phyloP scores from a whole-genome alignment of 164 flowering plant species.

The Brasenia schreberi region DNA sequence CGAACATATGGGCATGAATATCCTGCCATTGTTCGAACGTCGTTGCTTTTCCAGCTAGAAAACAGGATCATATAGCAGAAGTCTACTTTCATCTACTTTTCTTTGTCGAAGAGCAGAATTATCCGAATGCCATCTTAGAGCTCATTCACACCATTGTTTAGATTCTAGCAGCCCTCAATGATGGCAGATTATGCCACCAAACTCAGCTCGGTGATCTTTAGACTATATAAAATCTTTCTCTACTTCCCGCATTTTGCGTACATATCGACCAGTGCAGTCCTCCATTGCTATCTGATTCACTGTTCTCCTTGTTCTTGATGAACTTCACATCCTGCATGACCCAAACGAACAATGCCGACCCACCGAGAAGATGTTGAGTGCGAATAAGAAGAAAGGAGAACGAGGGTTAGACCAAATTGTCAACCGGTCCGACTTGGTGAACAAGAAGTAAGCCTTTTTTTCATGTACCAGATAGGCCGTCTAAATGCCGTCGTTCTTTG shows the following conservation, averaged over 20 bases:
- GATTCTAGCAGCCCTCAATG: neutral
- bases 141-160: neutral
- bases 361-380: too few species aligned
- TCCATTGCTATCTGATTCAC: slow-evolving; percentile 5
- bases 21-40: neutral
- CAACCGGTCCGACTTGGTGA: too few species aligned
- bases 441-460: too few species aligned
- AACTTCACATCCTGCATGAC: slow-evolving; percentile 5
- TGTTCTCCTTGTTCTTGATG: slow-evolving; percentile 6
- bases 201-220: neutral
- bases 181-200: neutral
- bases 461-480: too few species aligned
- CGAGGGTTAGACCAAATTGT: too few species aligned
- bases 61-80: neutral
- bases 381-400: too few species aligned
- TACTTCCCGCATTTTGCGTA: slow-evolving; percentile 31
- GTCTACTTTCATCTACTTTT: neutral
- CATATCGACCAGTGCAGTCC: slow-evolving; percentile 35
- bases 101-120: neutral
- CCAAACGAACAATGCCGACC: too few species aligned
- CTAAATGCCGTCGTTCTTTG: too few species aligned
- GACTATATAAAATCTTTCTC: neutral
- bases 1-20: neutral
- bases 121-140: neutral
- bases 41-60: neutral